Base-by-base conservation (phyloP, 2,329 filamentous ascomycete genomes). In the Mollisiaceae sp. region DNA sequence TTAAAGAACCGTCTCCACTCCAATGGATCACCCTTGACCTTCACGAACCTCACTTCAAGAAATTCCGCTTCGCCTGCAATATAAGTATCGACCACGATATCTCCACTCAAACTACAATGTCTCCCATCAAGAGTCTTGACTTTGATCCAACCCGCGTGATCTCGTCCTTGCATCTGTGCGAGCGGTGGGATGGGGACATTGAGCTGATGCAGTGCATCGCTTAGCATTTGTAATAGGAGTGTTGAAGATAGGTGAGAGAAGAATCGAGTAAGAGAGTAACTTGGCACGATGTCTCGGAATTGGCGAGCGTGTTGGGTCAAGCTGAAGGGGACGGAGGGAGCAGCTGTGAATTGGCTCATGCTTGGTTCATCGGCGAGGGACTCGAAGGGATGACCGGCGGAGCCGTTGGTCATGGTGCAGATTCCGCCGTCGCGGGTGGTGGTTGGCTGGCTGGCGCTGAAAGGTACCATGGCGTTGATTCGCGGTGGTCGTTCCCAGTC, bases 1-100 rank as follows among this genome's bases (percentile, higher is more conserved):
- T 99, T 99, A 83, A 99, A 99, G 77, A 99, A 93, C 39, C 95
- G 84, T 67, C 95, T 87, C 95, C 96, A 99, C 81, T 98, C 94
- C 59, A 99, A 80, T 5, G 95, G 95, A 81, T 99, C 95, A 6
- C 95, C 95, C 80, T 97, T 97, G 62, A 92, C 85, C 80, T 99
- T 99, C 70, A 96, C 86, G 76, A 99, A 98, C 60, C 93, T 86
- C 35, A 97, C 91, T 77, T 97, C 94, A 27, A 94, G 84, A 38
- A 94, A 78, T 67, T 91, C 89, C 20, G 80, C 81, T 0, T 81
- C 80, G 1, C 81, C 80, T 69, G 90, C 83, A 50, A 78, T 76
- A 75, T 86, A 86, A 78, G 81, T 86, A 75, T 94, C 90, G 8
- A 95, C 82, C 14, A 92, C 81, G 55, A 96, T 88, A 74, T 91